These are phyloP conservation scores for Boletus insuetus DNA, from an alignment of 768 basidiomycete genomes.

Conservation along the genomic window DNA sequence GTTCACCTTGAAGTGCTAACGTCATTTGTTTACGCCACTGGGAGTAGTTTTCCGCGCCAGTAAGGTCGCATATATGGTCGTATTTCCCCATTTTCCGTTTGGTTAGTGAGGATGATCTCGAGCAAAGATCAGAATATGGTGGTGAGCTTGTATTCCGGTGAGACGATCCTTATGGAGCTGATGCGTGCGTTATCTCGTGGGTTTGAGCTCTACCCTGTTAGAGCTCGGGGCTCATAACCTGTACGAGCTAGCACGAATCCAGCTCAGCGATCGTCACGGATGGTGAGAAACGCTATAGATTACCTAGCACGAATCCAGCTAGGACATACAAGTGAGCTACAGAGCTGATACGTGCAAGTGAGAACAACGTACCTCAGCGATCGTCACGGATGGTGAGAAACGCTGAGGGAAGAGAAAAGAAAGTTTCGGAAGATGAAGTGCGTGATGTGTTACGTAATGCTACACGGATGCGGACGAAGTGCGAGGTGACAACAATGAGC, in stretches of 20 bases:
- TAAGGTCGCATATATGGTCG: constrained; percentile 11
- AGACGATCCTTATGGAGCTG: too few species aligned
- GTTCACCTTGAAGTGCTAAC: background rate
- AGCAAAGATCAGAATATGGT: too few species aligned
- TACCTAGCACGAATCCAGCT: background rate
- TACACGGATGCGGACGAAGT: too few species aligned
- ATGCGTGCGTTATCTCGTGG: too few species aligned
- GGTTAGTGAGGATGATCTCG: too few species aligned
- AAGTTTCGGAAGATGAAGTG: too few species aligned
- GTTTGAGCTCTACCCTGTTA: too few species aligned
- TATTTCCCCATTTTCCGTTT: constrained; percentile 5
- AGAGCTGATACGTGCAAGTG: background rate
- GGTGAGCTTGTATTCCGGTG: too few species aligned
- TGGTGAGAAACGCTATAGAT: background rate
- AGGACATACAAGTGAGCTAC: background rate
- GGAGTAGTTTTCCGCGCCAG: background rate
- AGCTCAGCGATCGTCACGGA: background rate
- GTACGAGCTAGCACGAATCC: background rate
- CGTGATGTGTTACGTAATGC: too few species aligned
- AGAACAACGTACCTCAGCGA: background rate
- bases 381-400: background rate
- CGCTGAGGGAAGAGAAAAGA: background rate
- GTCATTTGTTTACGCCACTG: background rate
- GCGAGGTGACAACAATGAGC: too few species aligned
- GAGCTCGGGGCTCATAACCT: background rate